A percentile compares a stretch with the other conserved stretches of the same genome.
phyloP scores from a whole-genome alignment of 2,329 filamentous ascomycete species.

The Diaporthe vaccinii region DNA sequence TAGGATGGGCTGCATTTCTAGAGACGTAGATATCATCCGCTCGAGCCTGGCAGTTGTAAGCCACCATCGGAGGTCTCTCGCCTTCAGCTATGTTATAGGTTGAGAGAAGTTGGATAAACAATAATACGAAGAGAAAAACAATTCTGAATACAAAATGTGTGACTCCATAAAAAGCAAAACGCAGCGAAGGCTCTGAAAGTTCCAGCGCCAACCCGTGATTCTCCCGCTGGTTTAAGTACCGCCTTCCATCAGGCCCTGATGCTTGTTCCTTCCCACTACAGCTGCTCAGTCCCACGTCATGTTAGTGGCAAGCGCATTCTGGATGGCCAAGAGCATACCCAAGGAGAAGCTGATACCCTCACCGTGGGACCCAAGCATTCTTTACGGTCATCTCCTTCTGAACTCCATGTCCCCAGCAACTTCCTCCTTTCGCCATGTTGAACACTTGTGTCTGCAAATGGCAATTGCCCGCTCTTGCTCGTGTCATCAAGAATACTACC shows the following conservation, averaged over 20 bases:
- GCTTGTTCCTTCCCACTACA: neutral
- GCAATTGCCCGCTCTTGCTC: neutral
- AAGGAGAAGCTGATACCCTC: neutral
- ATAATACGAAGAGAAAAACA: neutral
- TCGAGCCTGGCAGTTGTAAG: neutral
- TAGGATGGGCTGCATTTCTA: neutral
- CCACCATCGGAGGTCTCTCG: neutral
- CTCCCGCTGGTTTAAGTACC: neutral
- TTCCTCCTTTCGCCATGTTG: neutral
- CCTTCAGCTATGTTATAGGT: neutral
- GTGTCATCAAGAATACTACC: neutral
- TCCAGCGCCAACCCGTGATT: neutral
- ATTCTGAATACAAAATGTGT: neutral
- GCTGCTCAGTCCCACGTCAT: neutral
- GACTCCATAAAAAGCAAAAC: neutral
- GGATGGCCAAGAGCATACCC: neutral
- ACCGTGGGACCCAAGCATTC: neutral
- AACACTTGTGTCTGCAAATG: neutral
- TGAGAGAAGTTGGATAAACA: neutral
- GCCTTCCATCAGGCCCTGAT: neutral
- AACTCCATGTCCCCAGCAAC: neutral
- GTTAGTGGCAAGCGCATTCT: neutral
- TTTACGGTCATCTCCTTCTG: neutral
- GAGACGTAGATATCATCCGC: neutral
- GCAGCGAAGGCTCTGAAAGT: neutral